Evolutionary conservation across 805 yeast species (phyloP).

Genomic region (Yamadazyma takamatsuzukensis): DNA sequence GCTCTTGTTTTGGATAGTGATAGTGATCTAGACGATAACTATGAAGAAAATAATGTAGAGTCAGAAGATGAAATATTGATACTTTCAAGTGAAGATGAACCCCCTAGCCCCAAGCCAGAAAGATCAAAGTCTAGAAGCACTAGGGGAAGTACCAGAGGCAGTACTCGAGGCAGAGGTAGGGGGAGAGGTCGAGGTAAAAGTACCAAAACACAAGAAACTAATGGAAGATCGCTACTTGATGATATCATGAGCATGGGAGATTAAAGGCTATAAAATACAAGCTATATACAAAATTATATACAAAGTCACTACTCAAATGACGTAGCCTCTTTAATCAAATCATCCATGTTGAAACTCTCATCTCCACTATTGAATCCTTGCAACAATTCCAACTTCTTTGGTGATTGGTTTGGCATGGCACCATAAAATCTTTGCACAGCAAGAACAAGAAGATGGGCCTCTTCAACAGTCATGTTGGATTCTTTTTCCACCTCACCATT

Average conservation of each 20-base stretch:
- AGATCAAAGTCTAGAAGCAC: constrained; percentile 1
- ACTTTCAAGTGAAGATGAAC: constrained; percentile 4
- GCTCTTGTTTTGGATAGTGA: constrained; percentile 4
- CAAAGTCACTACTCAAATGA: constrained; percentile 49
- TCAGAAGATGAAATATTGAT: not conserved
- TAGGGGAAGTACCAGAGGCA: constrained; percentile 2
- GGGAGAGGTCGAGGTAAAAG: constrained; percentile 1
- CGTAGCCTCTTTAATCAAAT: constrained; percentile 68
- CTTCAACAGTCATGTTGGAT: constrained; percentile 60
- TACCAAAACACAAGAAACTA: not conserved
- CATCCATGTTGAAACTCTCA: constrained; percentile 59
- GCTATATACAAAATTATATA: constrained; percentile 2
- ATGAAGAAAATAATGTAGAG: constrained; percentile 2
- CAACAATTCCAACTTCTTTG: constrained; percentile 55
- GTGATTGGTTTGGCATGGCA: constrained; percentile 43
- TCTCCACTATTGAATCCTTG: constrained; percentile 69
- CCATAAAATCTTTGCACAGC: constrained; percentile 84
- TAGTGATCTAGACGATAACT: constrained; percentile 1
- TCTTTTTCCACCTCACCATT: constrained; percentile 80
- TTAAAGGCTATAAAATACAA: constrained; percentile 1
- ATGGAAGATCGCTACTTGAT: constrained; percentile 10
- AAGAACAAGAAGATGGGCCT: constrained; percentile 72
- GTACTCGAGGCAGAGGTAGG: too few species aligned
- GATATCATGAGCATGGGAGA: constrained; percentile 13
- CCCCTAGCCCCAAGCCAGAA: constrained; percentile 1